Evolutionary conservation across 768 basidiomycete genomes (phyloP).

Genomic region (Strobilomyces echinocephalus): DNA sequence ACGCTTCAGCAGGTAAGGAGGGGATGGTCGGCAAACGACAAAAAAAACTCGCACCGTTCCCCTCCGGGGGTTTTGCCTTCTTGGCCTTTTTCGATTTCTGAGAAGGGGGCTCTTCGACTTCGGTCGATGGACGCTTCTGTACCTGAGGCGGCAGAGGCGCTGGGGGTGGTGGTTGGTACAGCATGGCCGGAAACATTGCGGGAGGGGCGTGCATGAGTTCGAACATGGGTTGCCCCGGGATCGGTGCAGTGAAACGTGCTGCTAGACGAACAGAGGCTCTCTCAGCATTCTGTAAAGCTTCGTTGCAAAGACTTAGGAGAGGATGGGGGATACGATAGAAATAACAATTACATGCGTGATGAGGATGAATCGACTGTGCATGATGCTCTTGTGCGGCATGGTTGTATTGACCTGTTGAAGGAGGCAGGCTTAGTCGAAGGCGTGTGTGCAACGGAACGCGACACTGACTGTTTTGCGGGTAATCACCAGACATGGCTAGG

Average conservation of each 20-base stretch:
- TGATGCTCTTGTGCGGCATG: constrained; percentile 34
- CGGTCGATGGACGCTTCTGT: constrained; percentile 36
- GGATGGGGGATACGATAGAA: constrained; percentile 16
- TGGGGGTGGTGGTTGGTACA: constrained; percentile 27
- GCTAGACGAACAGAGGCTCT: constrained; percentile 56
- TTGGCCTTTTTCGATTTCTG: constrained; percentile 48
- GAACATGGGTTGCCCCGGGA: constrained; percentile 28
- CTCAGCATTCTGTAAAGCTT: constrained; percentile 51
- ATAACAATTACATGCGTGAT: constrained; percentile 32
- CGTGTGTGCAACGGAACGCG: constrained; percentile 5
- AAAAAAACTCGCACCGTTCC: constrained; percentile 25
- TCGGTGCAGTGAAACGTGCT: constrained; percentile 42
- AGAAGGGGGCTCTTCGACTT: constrained; percentile 37
- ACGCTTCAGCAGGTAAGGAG: constrained; percentile 21
- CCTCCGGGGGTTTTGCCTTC: constrained; percentile 34
- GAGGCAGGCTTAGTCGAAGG: constrained; percentile 14
- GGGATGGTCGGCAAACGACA: constrained; percentile 1
- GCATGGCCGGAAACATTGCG: constrained; percentile 23
- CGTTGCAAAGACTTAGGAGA: constrained; percentile 19
- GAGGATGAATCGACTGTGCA: constrained; percentile 25
- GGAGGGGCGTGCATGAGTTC: constrained; percentile 33
- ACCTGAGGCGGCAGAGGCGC: constrained; percentile 24
- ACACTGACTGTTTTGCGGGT: constrained; percentile 40
- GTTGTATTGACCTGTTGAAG: constrained; percentile 28
- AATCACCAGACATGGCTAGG: constrained; percentile 42